Percentiles rank a stretch among this genome's conserved stretches.
Evolutionary conservation across 148 eudicot genomes (phyloP).

Genomic region (Persicaria tinctoria): DNA sequence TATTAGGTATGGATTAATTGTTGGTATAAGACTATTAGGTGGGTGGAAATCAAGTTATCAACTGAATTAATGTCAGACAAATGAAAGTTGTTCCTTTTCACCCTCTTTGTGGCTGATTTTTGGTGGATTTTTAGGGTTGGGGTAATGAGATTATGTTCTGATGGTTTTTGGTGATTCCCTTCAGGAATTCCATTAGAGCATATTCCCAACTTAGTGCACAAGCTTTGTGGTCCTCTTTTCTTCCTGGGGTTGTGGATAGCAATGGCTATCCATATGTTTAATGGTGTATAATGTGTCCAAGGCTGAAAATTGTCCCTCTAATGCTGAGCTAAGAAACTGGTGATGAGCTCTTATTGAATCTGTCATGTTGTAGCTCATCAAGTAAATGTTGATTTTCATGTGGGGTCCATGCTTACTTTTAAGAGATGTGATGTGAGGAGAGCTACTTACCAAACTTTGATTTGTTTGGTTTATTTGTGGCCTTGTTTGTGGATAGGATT

Average conservation of each 20-base stretch:
- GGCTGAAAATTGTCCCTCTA: neutral
- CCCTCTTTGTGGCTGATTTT: neutral
- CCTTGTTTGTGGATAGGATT: slow-evolving; percentile 1
- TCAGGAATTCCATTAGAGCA: neutral
- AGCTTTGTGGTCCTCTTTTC: slow-evolving; percentile 13
- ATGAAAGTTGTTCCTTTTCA: neutral
- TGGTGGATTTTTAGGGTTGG: neutral
- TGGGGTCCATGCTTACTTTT: slow-evolving; percentile 3
- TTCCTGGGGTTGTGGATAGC: slow-evolving; percentile 9
- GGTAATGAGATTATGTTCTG: slow-evolving; percentile 6
- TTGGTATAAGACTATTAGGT: neutral
- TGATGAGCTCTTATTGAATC: neutral
- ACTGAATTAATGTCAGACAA: neutral
- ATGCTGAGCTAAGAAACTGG: neutral
- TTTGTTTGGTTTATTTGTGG: neutral
- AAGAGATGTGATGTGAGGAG: slow-evolving; percentile 10
- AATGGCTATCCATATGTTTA: slow-evolving; percentile 10
- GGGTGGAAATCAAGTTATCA: neutral
- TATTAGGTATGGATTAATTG: neutral
- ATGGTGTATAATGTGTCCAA: slow-evolving; percentile 12
- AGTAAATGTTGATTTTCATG: slow-evolving; percentile 5
- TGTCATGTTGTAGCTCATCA: neutral
- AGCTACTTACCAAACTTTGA: slow-evolving; percentile 10
- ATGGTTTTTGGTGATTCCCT: slow-evolving; percentile 2
- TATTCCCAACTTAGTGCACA: neutral